A percentile compares a stretch with the other conserved stretches of the same genome.
Conservation (phyloP, 805 yeast genomes). For the Zygosaccharomyces gambellarensis region DNA sequence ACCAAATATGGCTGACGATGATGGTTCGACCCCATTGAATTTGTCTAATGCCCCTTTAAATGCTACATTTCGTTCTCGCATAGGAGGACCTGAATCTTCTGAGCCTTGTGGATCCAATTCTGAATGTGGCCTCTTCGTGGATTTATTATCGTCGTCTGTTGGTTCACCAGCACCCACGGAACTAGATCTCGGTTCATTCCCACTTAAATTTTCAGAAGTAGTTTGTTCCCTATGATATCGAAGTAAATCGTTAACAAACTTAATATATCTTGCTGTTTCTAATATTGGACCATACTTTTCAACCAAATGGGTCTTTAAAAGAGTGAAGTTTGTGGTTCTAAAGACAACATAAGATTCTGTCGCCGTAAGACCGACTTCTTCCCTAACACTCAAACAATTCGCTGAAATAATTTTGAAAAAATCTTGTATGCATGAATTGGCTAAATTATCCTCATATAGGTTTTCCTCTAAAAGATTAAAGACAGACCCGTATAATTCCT, state of each 20-base stretch:
- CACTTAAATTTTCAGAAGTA: slow-evolving; percentile 2
- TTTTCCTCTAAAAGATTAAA: slow-evolving; percentile 47
- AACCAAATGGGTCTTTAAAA: slow-evolving; percentile 31
- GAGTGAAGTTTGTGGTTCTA: slow-evolving; percentile 24
- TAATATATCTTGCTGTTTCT: slow-evolving; percentile 28
- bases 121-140: slow-evolving; percentile 9
- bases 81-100: slow-evolving; percentile 10
- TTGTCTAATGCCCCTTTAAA: slow-evolving; percentile 19
- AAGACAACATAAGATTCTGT: slow-evolving; percentile 16
- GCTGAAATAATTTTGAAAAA: slow-evolving; percentile 47
- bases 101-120: slow-evolving; percentile 20
- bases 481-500: slow-evolving; percentile 47
- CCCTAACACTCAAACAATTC: slow-evolving; percentile 16
- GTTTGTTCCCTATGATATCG: slow-evolving; percentile 19
- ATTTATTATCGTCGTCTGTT: slow-evolving; percentile 9
- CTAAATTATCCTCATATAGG: slow-evolving; percentile 51
- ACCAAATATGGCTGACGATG: slow-evolving; percentile 14
- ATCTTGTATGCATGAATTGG: slow-evolving; percentile 73
- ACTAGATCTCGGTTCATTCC: background rate
- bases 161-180: background rate
- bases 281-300: slow-evolving; percentile 30
- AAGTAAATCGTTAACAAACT: slow-evolving; percentile 32
- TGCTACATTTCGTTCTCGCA: slow-evolving; percentile 13
- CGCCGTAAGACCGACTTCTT: slow-evolving; percentile 9
- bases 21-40: slow-evolving; percentile 17